Conservation (phyloP, 208 protist species). For the Leishmania amazonensis region DNA sequence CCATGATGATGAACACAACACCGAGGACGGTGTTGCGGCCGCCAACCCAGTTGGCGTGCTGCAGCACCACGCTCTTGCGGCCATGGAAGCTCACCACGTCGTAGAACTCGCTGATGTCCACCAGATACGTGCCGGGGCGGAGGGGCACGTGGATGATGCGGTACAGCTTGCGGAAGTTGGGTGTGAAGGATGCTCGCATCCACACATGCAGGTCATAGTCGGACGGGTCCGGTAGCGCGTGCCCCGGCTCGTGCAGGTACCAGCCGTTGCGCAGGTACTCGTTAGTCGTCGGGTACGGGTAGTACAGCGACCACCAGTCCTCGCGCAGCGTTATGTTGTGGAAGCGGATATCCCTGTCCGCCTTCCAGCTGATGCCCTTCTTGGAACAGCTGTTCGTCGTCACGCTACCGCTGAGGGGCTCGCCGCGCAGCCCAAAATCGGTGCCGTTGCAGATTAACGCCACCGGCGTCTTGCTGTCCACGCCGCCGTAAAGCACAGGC, state of each 20-base stretch:
- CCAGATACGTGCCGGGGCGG: conserved; percentile 58
- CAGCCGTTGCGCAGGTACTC: conserved; percentile 81
- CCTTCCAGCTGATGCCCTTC: conserved; percentile 91
- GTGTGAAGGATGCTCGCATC: conserved; percentile 93
- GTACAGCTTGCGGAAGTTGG: conserved; percentile 97
- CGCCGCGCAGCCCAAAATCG: conserved; percentile 56
- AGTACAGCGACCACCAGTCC: conserved; percentile 71
- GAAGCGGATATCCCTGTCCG: conserved; percentile 92
- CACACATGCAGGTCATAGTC: conserved; percentile 98
- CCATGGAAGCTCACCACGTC: conserved; percentile 93
- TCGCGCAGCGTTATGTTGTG: conserved; percentile 40
- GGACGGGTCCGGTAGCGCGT: conserved; percentile 71
- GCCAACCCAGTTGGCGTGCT: conserved; percentile 65
- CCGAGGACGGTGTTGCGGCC: conserved; percentile 49
- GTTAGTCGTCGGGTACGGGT: conserved; percentile 68
- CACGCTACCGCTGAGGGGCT: conserved; percentile 44
- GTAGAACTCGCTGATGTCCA: conserved; percentile 94
- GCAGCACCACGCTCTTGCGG: conserved; percentile 95
- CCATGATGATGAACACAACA: conserved; percentile 64
- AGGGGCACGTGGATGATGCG: conserved; percentile 88
- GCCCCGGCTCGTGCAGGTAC: conserved; percentile 84
- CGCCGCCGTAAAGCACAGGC: conserved; percentile 24
- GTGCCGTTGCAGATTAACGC: conserved; percentile 73
- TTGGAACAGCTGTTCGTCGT: conserved; percentile 68
- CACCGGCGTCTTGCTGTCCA: conserved; percentile 29